phyloP scores from a whole-genome alignment of 2,329 filamentous ascomycete species.

The Teratosphaeria destructans region DNA sequence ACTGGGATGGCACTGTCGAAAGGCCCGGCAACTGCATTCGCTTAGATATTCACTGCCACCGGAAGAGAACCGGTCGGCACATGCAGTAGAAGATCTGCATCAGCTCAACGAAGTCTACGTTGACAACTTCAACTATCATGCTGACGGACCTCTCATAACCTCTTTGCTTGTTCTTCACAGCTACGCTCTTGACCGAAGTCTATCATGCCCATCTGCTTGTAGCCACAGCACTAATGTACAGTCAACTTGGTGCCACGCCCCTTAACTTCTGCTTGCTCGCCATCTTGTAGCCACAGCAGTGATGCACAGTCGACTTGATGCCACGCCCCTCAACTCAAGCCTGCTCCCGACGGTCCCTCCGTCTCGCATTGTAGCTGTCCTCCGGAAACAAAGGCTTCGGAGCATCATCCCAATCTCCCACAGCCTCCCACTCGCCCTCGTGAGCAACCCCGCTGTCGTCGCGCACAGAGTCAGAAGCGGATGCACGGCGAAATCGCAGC shows the following conservation, averaged over 20 bases:
- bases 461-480: background rate
- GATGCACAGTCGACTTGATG: background rate
- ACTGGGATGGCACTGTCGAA: background rate
- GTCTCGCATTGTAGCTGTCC: conserved; percentile 1
- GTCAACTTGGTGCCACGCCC: background rate
- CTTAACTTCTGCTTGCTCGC: background rate
- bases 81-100: background rate
- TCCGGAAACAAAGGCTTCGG: conserved; percentile 11
- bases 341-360: background rate
- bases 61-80: background rate
- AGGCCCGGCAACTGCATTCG: background rate
- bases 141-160: background rate
- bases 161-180: background rate
- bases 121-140: background rate
- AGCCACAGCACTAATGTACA: background rate
- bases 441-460: background rate
- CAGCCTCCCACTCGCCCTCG: background rate
- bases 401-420: conserved; percentile 7
- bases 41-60: background rate
- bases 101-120: background rate
- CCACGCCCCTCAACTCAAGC: background rate
- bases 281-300: background rate
- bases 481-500: background rate
- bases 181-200: background rate
- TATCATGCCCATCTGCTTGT: background rate